These are phyloP conservation scores for Russula foetens DNA, from an alignment of 768 basidiomycete species.

Conservation along the genomic window DNA sequence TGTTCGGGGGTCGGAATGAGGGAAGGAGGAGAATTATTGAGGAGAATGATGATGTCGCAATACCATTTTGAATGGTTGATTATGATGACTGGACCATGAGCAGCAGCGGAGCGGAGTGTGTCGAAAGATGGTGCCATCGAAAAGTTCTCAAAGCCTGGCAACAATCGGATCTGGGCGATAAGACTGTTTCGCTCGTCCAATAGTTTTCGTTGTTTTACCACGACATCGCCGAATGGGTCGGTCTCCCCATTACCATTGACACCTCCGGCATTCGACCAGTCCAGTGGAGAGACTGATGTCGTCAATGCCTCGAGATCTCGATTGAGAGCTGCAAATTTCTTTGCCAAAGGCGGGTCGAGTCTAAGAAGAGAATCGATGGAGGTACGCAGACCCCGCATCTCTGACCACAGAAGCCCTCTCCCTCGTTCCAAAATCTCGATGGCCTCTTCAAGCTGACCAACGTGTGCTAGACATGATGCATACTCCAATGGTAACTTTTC, in stretches of 20 bases:
- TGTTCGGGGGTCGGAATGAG: neutral
- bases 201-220: neutral
- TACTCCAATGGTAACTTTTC: neutral
- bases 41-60: neutral
- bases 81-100: neutral
- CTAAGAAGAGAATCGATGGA: neutral
- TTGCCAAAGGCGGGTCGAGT: neutral
- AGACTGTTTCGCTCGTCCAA: neutral
- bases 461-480: neutral
- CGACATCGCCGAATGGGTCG: neutral
- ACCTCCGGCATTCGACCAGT: neutral
- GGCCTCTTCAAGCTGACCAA: neutral
- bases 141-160: neutral
- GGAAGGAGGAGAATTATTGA: neutral
- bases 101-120: neutral
- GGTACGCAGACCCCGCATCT: neutral
- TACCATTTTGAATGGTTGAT: neutral
- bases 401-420: neutral
- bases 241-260: neutral
- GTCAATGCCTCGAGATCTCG: neutral
- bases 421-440: neutral
- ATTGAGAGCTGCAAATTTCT: neutral
- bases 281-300: neutral
- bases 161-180: neutral
- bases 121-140: neutral